Percentiles rank a stretch among this genome's conserved stretches.
phyloP scores from a whole-genome alignment of 805 yeast genomes.

The Groenewaldozyma tartarivorans region DNA sequence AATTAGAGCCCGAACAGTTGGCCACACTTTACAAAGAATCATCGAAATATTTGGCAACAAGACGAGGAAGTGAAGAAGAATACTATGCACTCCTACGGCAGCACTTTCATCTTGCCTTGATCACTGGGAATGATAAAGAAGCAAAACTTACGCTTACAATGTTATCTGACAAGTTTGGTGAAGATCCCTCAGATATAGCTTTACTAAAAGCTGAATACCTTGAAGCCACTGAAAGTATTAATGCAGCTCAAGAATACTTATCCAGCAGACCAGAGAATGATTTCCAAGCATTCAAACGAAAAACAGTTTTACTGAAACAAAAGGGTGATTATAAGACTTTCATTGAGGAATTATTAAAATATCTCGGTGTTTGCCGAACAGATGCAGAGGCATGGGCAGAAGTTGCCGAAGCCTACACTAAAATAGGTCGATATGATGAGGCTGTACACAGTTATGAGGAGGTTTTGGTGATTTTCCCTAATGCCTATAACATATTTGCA shows the following conservation, averaged over 20 bases:
- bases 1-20: slow-evolving; percentile 38
- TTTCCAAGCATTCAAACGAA: slow-evolving; percentile 25
- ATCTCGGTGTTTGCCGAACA: slow-evolving; percentile 55
- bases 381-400: slow-evolving; percentile 77
- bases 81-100: slow-evolving; percentile 56
- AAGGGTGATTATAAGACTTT: slow-evolving; percentile 32
- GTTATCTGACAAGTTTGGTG: slow-evolving; percentile 57
- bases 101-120: slow-evolving; percentile 55
- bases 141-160: slow-evolving; percentile 60
- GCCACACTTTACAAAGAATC: slow-evolving; percentile 35
- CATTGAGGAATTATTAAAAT: slow-evolving; percentile 44
- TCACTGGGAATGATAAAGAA: slow-evolving; percentile 55
- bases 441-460: slow-evolving; percentile 65
- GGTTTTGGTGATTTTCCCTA: slow-evolving; percentile 55
- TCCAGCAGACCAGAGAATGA: slow-evolving; percentile 24
- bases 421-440: slow-evolving; percentile 53
- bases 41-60: slow-evolving; percentile 25
- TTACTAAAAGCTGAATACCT: slow-evolving; percentile 45
- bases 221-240: slow-evolving; percentile 43
- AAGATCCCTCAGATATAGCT: slow-evolving; percentile 45
- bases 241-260: slow-evolving; percentile 31
- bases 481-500: slow-evolving; percentile 57
- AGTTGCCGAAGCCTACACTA: slow-evolving; percentile 53
- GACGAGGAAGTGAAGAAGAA: slow-evolving; percentile 31
- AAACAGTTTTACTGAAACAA: slow-evolving; percentile 21